Evolutionary conservation across 1,139 yeast species (phyloP).

Genomic region (Taphrina betulina): DNA sequence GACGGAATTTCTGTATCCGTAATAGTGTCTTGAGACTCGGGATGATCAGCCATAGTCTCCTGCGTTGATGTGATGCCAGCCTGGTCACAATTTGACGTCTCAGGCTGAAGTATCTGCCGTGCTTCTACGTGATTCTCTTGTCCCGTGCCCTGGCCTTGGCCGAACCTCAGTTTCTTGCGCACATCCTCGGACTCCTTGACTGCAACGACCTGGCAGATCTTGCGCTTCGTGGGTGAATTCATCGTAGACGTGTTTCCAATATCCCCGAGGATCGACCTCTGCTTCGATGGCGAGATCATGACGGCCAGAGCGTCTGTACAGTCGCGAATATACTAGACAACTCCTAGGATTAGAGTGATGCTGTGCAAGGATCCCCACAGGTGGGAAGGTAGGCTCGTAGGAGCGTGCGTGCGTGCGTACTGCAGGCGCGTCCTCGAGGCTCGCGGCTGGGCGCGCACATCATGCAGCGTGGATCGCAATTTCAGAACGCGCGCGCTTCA

Average conservation of each 20-base stretch:
- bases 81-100: too few species aligned
- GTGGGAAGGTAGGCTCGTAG: too few species aligned
- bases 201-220: background rate
- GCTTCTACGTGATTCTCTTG: background rate
- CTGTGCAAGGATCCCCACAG: too few species aligned
- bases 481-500: too few species aligned
- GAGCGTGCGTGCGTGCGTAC: too few species aligned
- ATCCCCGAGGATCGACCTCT: constrained; percentile 6
- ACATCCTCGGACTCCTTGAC: background rate
- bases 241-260: background rate
- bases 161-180: background rate
- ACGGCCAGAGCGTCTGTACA: too few species aligned
- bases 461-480: too few species aligned
- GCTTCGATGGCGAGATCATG: background rate
- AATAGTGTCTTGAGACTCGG: constrained; percentile 16
- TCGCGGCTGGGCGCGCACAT: too few species aligned
- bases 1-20: constrained; percentile 13
- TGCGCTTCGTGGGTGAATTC: constrained; percentile 11
- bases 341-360: too few species aligned
- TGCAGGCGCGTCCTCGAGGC: too few species aligned
- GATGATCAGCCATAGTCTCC: constrained; percentile 5
- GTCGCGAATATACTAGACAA: too few species aligned
- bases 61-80: background rate
- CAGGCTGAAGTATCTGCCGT: background rate
- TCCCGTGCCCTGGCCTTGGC: background rate